Conservation (phyloP, 192 early-diverging fungal species). For the Backusella psychrophila region DNA sequence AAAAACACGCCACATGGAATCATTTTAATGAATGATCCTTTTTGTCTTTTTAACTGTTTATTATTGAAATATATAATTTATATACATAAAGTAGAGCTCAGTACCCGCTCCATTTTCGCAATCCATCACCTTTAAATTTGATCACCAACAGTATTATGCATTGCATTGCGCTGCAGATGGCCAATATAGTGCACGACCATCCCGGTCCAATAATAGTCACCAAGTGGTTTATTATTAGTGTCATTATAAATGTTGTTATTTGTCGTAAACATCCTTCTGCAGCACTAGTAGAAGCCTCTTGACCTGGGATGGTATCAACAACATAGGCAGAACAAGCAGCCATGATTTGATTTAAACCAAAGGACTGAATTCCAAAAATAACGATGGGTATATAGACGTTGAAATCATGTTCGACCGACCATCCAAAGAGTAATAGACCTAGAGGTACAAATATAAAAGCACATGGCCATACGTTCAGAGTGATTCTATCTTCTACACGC, state of each 20-base stretch:
- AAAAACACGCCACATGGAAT: too few species aligned
- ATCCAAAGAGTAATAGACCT: constrained; percentile 47
- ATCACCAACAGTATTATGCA: too few species aligned
- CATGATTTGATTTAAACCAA: constrained; percentile 48
- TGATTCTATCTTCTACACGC: constrained; percentile 44
- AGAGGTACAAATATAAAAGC: constrained; percentile 41
- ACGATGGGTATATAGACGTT: constrained; percentile 38
- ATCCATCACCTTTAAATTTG: too few species aligned
- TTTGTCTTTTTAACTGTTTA: too few species aligned
- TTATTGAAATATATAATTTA: too few species aligned
- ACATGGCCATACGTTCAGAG: constrained; percentile 39
- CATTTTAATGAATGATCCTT: too few species aligned
- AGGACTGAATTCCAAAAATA: constrained; percentile 44
- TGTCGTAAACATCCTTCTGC: constrained; percentile 43
- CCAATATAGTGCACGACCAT: too few species aligned
- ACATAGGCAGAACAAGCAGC: constrained; percentile 41
- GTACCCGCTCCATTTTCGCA: too few species aligned
- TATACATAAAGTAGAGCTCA: too few species aligned
- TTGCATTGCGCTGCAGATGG: too few species aligned
- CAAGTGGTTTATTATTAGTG: constrained; percentile 37
- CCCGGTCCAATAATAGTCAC: constrained; percentile 42
- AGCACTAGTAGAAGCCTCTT: constrained; percentile 44
- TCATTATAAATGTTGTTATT: constrained; percentile 40
- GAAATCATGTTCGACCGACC: constrained; percentile 34
- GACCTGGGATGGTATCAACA: constrained; percentile 45